A percentile compares a stretch with the other conserved stretches of the same genome.
Conservation (phyloP, 2,329 filamentous ascomycete genomes). For the Thyridium curvatum region DNA sequence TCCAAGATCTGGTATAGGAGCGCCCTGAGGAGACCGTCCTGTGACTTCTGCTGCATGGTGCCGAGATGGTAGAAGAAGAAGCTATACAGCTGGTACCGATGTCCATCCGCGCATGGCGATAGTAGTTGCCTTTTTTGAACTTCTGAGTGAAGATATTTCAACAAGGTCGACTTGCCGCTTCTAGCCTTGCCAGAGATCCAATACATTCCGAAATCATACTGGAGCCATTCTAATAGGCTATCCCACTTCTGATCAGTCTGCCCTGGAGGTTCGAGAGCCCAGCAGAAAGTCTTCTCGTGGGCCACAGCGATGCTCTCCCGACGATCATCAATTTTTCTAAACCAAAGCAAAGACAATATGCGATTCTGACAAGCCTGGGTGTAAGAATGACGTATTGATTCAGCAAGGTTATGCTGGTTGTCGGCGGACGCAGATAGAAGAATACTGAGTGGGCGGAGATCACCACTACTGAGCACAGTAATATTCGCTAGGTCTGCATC, state of each 20-base stretch:
- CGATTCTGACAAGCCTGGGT: no score
- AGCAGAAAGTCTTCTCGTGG: slow-evolving; percentile 9
- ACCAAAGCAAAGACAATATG: no score
- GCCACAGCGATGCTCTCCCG: slow-evolving; percentile 1
- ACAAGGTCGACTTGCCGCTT: slow-evolving; percentile 34
- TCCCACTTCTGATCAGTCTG: not conserved
- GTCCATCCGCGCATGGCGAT: no score
- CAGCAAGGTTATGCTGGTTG: no score
- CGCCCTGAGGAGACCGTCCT: slow-evolving; percentile 23
- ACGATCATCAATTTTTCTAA: no score
- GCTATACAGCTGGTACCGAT: slow-evolving; percentile 3
- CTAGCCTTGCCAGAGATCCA: slow-evolving; percentile 32
- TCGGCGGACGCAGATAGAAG: no score
- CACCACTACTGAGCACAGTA: no score
- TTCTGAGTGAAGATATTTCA: slow-evolving; percentile 25
- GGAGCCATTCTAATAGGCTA: slow-evolving; percentile 17
- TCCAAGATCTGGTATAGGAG: slow-evolving; percentile 21
- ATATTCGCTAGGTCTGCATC: no score
- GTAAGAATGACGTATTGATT: no score
- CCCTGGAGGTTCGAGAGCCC: not conserved
- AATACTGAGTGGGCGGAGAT: no score
- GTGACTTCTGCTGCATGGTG: slow-evolving; percentile 21
- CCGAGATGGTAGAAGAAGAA: slow-evolving; percentile 30
- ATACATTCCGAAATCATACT: slow-evolving; percentile 13
- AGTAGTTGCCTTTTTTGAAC: slow-evolving; percentile 1